phyloP scores from a whole-genome alignment of 441 rosid genomes.

The Populus tomentosa region DNA sequence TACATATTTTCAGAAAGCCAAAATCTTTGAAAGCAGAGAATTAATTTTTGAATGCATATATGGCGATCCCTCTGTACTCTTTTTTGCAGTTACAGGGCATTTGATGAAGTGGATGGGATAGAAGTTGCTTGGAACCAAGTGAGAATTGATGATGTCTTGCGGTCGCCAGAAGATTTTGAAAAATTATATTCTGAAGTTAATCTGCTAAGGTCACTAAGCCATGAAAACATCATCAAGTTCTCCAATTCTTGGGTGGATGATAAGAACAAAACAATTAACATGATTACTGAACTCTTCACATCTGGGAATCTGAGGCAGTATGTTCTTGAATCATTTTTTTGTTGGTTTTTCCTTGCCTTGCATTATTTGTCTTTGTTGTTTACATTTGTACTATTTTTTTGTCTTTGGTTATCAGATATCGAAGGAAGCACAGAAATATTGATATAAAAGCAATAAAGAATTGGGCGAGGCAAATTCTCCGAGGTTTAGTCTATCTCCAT shows the following conservation, averaged over 20 bases:
- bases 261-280: constrained; percentile 49
- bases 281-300: constrained; percentile 72
- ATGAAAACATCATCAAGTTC: constrained; percentile 57
- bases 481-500: too few species aligned
- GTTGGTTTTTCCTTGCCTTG: too few species aligned
- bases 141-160: constrained; percentile 50
- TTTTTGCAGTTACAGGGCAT: constrained; percentile 52
- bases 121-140: constrained; percentile 84
- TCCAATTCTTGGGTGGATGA: constrained; percentile 66
- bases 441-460: too few species aligned
- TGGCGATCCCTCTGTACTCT: neutral
- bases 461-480: too few species aligned
- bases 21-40: too few species aligned
- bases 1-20: neutral
- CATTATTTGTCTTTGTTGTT: too few species aligned
- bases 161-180: constrained; percentile 51
- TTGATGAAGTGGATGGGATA: constrained; percentile 65
- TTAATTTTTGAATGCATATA: neutral
- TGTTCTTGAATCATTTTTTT: too few species aligned
- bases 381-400: too few species aligned
- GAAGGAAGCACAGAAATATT: too few species aligned
- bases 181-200: constrained; percentile 66
- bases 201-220: constrained; percentile 55
- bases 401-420: too few species aligned
- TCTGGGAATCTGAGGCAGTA: constrained; percentile 64